Percentiles rank a stretch among this genome's conserved stretches.
Conservation (phyloP, 2,329 filamentous ascomycete species). For the Tolypocladium amazonense region DNA sequence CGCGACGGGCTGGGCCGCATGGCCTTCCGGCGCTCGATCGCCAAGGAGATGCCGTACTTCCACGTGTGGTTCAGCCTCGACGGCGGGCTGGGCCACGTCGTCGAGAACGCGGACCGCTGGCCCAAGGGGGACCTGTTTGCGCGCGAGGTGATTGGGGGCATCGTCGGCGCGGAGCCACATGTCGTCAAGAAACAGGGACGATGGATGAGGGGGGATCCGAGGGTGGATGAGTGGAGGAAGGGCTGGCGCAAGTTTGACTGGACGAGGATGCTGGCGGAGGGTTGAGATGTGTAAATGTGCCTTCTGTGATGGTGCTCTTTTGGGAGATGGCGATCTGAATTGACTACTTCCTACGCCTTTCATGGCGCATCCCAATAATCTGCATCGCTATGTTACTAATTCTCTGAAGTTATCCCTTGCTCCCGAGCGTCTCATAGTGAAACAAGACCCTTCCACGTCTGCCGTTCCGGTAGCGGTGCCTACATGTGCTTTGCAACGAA, state of each 20-base stretch:
- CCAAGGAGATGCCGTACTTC: slow-evolving; percentile 97
- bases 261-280: slow-evolving; percentile 46
- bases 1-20: slow-evolving; percentile 60
- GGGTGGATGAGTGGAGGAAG: slow-evolving; percentile 71
- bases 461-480: no score
- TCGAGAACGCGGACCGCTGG: slow-evolving; percentile 80
- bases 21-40: slow-evolving; percentile 73
- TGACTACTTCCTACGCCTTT: neutral
- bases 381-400: no score
- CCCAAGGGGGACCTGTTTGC: slow-evolving; percentile 88
- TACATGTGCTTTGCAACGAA: no score
- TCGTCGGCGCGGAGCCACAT: slow-evolving; percentile 73
- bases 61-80: slow-evolving; percentile 94
- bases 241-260: slow-evolving; percentile 92
- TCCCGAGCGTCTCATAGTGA: no score
- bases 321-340: neutral
- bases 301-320: neutral
- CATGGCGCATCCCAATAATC: neutral
- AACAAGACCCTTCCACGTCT: no score
- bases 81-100: slow-evolving; percentile 82
- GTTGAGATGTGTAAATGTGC: neutral
- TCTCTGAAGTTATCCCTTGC: no score
- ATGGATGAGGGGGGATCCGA: slow-evolving; percentile 62
- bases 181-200: slow-evolving; percentile 82
- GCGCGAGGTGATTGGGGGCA: slow-evolving; percentile 81